phyloP scores from a whole-genome alignment of 1,284 basidiomycete species.

The Ustilago xerochloae region DNA sequence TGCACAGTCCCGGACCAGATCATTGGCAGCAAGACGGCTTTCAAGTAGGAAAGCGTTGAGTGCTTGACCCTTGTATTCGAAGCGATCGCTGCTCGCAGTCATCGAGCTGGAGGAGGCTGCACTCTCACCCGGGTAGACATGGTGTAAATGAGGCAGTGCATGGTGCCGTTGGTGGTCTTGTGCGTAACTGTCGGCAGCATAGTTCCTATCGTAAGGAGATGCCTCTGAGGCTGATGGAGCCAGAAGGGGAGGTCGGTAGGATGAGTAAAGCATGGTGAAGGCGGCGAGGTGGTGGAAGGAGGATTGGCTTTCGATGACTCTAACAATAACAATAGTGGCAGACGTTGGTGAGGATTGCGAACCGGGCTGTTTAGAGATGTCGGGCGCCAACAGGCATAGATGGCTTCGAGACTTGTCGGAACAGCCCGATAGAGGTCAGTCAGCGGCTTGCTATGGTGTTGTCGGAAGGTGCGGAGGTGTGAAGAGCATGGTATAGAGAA shows the following conservation, averaged over 20 bases:
- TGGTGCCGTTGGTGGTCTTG: not conserved
- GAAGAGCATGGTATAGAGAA: too few relatives aligned
- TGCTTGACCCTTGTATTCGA: constrained; percentile 20
- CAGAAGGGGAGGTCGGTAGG: constrained; percentile 19
- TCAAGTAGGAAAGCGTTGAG: constrained; percentile 27
- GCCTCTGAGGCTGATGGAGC: constrained; percentile 5
- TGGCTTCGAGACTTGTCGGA: too few relatives aligned
- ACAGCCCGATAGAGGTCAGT: not conserved
- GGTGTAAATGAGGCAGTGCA: not conserved
- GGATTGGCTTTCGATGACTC: too few relatives aligned
- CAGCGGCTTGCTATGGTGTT: not conserved
- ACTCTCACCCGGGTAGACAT: not conserved
- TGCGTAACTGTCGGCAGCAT: constrained; percentile 3
- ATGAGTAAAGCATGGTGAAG: constrained; percentile 22
- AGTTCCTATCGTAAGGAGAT: not conserved
- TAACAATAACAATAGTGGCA: too few relatives aligned
- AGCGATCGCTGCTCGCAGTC: constrained; percentile 11
- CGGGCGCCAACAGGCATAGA: too few relatives aligned
- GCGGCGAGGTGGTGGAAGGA: not conserved
- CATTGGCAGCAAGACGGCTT: constrained; percentile 15
- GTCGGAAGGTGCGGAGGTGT: too few relatives aligned
- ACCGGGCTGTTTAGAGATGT: too few relatives aligned
- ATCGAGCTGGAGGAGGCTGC: constrained; percentile 2
- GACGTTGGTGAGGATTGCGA: too few relatives aligned
- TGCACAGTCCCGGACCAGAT: constrained; percentile 42